Evolutionary conservation across 805 yeast species (phyloP), one percentile per base, ranked within the genome.

Genomic region (Yarrowia sp.): DNA sequence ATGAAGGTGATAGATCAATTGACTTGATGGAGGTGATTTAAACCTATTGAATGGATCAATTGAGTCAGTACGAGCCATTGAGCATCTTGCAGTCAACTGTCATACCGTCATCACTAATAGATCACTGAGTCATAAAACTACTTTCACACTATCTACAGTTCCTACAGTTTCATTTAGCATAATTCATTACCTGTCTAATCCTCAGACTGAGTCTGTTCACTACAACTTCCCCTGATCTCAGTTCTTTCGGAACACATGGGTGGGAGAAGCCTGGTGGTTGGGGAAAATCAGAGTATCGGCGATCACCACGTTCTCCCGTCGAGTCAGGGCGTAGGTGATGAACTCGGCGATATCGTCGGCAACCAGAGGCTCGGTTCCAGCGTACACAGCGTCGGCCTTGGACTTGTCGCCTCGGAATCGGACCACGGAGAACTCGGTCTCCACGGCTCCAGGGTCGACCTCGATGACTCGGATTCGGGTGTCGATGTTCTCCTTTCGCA

Each of bases 231-330:
- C 50, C 36, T 9, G 15, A 14, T 8, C 16, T 53, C 58, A 53
- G 14, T 53, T 7, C 45, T 70, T 72, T 16, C 75, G 71, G 81
- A 87, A 82, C 43, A 89, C 78, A 75, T 89, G 91, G 73, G 82
- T 79, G 8, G 96, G 87, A 70, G 90, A 84, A 4, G 96, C 97
- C 82, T 93, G 98, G 81, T 90, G 88, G 56, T 87, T 84, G 16
- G 97, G 91, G 81, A 92, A 91, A 12, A 94, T 88, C 76, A 93
- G 82, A 16, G 91, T 82, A 76, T 92, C 97, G 35, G 94, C 93
- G 75, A 89, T 79, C 16, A 89, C 94, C 1, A 90, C 86, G 76
- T 89, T 89, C 72, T 83, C 84, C 70, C 86, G 85, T 79, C 95
- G 85, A 8, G 92, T 81, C 55, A 86, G 80, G 15, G 86, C 86